Evolutionary conservation across 805 yeast species (phyloP), one percentile per base, ranked within the genome.

Genomic region (Yamadazyma philogaea): DNA sequence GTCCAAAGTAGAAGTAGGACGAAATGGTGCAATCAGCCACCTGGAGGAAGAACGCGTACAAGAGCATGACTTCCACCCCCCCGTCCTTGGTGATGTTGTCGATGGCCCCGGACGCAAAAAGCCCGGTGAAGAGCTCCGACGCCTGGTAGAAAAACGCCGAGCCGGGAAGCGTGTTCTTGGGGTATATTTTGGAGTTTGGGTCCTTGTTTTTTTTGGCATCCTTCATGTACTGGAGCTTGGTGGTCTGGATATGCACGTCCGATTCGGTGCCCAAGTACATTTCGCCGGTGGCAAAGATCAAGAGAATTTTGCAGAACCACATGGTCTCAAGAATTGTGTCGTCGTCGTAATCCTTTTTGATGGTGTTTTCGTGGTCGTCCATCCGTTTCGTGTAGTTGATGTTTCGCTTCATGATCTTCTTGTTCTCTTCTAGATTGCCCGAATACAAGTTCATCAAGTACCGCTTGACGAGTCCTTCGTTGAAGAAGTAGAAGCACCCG

Each of bases 11-110:
- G 54, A 85, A 83, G 53, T 85, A 85, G 3, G 90, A 83, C 0
- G 90, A 85, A 6, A 84, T 82, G 1, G 90, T 85, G 55, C 89
- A 83, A 56, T 85, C 95, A 0, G 91, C 91, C 20, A 85, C 91
- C 59, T 85, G 95, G 22, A 85, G 63, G 56, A 82, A 85, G 54
- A 85, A 85, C 0, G 91, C 91, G 62, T 84, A 84, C 14, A 85
- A 63, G 19, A 85, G 60, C 66, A 84, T 68, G 2, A 83, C 88
- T 57, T 85, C 95, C 17, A 85, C 76, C 45, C 90, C 89, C 30
- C 91, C 90, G 56, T 83, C 89, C 52, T 82, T 77, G 1, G 88
- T 83, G 41, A 82, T 78, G 52, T 82, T 83, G 56, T 84, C 90
- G 37, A 85, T 77, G 6, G 88, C 84, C n/a, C 89, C 89, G 30